Conservation (phyloP, 179 eudicot species). For the Silene vulgaris region DNA sequence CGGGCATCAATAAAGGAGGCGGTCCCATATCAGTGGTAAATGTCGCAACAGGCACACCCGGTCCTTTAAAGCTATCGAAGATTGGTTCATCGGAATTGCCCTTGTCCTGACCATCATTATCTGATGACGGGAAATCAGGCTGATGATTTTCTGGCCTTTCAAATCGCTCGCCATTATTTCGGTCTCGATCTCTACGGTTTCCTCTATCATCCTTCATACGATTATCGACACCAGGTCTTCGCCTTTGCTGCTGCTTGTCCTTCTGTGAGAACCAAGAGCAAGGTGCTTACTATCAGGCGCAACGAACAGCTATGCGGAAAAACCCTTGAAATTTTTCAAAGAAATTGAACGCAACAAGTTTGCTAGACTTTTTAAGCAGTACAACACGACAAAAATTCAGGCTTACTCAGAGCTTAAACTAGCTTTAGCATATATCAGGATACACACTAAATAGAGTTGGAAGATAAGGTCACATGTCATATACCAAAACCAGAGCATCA, state of each 20-base stretch:
- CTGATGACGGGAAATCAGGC: slow-evolving; percentile 50
- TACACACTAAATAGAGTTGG: neutral
- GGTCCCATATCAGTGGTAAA: slow-evolving; percentile 80
- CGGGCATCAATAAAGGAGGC: slow-evolving; percentile 91
- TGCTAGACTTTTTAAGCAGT: neutral
- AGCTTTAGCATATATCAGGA: neutral
- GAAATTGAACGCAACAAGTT: neutral
- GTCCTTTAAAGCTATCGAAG: slow-evolving; percentile 73
- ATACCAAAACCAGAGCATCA: neutral
- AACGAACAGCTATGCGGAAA: neutral
- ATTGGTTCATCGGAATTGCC: slow-evolving; percentile 69
- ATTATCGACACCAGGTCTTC: slow-evolving; percentile 58
- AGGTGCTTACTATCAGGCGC: neutral
- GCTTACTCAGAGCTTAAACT: neutral
- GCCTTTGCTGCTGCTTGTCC: slow-evolving; percentile 64
- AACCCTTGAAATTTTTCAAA: neutral
- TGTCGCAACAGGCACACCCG: slow-evolving; percentile 61
- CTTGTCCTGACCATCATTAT: slow-evolving; percentile 48
- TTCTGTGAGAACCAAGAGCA: slow-evolving; percentile 40
- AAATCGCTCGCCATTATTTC: slow-evolving; percentile 59
- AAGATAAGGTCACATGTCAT: neutral
- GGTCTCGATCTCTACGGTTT: slow-evolving; percentile 65
- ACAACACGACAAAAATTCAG: neutral
- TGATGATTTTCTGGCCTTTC: slow-evolving; percentile 69
- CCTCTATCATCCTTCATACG: slow-evolving; percentile 78